Evolutionary conservation across 306 rosid species (phyloP).

Genomic region (Aeschynomene evenia): DNA sequence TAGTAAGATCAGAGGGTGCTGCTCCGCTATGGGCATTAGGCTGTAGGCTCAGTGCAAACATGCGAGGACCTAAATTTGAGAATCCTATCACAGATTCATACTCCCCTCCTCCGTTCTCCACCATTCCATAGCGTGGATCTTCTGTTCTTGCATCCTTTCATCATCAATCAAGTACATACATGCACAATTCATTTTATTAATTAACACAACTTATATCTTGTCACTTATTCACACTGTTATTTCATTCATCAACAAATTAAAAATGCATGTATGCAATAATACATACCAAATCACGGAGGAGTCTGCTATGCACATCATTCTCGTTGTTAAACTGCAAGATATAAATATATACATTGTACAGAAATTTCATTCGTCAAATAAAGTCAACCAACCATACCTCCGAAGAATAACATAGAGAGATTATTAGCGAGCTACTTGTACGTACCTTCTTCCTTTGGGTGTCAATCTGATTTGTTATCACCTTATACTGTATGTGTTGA

Average conservation of each 20-base stretch:
- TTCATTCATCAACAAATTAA: background rate
- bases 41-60: conserved; percentile 60
- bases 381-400: background rate
- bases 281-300: conserved; percentile 57
- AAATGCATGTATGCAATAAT: background rate
- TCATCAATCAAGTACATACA: background rate
- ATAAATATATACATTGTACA: background rate
- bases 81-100: conserved; percentile 55
- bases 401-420: background rate
- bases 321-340: conserved; percentile 48
- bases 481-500: conserved; percentile 45
- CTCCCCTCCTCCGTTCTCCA: conserved; percentile 58
- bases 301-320: conserved; percentile 46
- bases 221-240: no score
- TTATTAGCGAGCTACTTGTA: background rate
- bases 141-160: conserved; percentile 62
- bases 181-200: no score
- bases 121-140: conserved; percentile 55
- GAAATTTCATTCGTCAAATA: conserved; percentile 1
- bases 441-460: conserved; percentile 64
- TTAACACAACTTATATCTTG: no score
- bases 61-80: conserved; percentile 60
- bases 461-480: conserved; percentile 49
- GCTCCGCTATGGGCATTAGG: conserved; percentile 46
- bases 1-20: conserved; percentile 58